phyloP scores from a whole-genome alignment of 208 protist species.

The Phytomonas sp. region DNA sequence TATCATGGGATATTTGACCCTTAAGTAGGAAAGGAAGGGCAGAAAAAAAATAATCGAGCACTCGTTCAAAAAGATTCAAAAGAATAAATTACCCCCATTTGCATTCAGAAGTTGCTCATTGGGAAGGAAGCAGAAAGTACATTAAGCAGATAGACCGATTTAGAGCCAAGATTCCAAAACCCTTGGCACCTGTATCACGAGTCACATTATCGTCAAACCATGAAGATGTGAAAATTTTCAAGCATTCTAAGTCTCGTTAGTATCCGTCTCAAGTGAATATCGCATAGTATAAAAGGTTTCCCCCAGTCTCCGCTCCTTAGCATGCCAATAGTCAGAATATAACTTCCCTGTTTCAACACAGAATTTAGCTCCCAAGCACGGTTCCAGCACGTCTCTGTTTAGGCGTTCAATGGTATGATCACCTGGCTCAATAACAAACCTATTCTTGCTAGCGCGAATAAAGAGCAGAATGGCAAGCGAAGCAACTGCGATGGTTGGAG shows the following conservation, averaged over 20 bases:
- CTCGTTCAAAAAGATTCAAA: neutral
- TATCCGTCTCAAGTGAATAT: conserved; percentile 17
- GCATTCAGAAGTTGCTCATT: neutral
- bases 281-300: conserved; percentile 51
- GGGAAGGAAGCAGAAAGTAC: neutral
- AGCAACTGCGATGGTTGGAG: conserved; percentile 17
- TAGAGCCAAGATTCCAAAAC: neutral
- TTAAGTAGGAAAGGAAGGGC: neutral
- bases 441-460: conserved; percentile 56
- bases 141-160: neutral
- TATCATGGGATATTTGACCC: neutral
- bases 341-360: conserved; percentile 60
- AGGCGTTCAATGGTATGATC: conserved; percentile 65
- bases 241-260: neutral
- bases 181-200: neutral
- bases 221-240: conserved; percentile 1
- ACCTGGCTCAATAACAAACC: conserved; percentile 73
- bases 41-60: neutral
- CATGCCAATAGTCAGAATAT: conserved; percentile 35
- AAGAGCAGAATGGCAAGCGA: conserved; percentile 49
- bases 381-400: conserved; percentile 67
- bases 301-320: conserved; percentile 13
- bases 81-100: neutral
- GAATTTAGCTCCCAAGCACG: conserved; percentile 74
- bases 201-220: neutral